Evolutionary conservation across 2,329 filamentous ascomycete species (phyloP), one percentile per base, ranked within the genome.

Genomic region (Drechslerella coelobrocha): DNA sequence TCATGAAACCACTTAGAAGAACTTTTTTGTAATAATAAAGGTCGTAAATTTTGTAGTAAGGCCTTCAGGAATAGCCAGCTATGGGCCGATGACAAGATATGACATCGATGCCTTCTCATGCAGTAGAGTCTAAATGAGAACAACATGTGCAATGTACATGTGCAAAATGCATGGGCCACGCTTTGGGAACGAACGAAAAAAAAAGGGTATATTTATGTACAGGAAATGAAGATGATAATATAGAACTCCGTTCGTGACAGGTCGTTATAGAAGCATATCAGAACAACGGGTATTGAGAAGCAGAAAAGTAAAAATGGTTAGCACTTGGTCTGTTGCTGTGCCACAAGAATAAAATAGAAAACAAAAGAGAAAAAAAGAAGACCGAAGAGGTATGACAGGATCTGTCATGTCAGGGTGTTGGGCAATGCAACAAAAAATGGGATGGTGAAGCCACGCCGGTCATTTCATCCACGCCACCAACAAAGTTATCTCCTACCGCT

Each of bases 161-260:
- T n/a, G n/a, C n/a, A n/a, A n/a, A n/a, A n/a, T n/a, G n/a, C n/a
- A n/a, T n/a, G n/a, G 6, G 41, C 45, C 41, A 48, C 43, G 29
- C 43, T 17, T 43, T 48, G 29, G 29, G 6, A 31, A 12, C 29
- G 54, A 61, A n/a, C n/a, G 29, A 61, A 61, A 9, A 47, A 17
- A 45, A 45, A 52, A 53, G 54, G 47, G 52, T 45, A 41, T 62
- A 54, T 63, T 59, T 71, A 60, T 52, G 17, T 63, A 71, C 54
- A 71, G 50, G 51, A 63, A 71, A 39, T 55, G 59, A 71, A 62
- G 41, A 2, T 41, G 27, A 12, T 23, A 29, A n/a, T n/a, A n/a
- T n/a, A 59, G 53, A 69, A 53, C 52, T 60, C 59, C 27, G 23
- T 55, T 69, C 65, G 21, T 69, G 56, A 59, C 24, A 26, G 27